A percentile compares a stretch with the other conserved stretches of the same genome.
Evolutionary conservation across 108 stramenopile genomes (phyloP).

Genomic region (Schizochytrium sp.): DNA sequence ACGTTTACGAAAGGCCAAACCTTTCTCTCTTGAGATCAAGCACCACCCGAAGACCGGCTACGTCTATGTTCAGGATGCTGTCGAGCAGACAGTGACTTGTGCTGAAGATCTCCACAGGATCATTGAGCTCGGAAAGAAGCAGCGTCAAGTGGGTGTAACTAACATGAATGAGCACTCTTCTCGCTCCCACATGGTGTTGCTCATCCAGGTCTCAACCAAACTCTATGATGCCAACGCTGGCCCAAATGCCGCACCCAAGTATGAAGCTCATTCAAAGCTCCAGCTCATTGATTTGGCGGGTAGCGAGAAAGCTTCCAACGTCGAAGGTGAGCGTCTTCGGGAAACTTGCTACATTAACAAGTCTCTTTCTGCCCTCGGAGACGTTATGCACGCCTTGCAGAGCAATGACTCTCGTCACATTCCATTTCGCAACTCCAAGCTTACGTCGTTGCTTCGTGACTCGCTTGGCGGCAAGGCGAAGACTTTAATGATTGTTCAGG

Average conservation of each 20-base stretch:
- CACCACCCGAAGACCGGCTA: slow-evolving; percentile 63
- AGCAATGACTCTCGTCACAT: slow-evolving; percentile 65
- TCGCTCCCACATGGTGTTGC: slow-evolving; percentile 86
- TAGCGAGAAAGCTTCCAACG: slow-evolving; percentile 78
- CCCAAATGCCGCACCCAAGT: slow-evolving; percentile 67
- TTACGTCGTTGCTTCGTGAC: slow-evolving; percentile 75
- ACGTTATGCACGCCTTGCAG: slow-evolving; percentile 76
- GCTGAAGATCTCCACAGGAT: slow-evolving; percentile 81
- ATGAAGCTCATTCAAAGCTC: slow-evolving; percentile 67
- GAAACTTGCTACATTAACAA: slow-evolving; percentile 86
- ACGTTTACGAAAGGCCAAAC: background rate
- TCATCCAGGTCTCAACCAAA: slow-evolving; percentile 79
- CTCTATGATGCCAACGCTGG: slow-evolving; percentile 66
- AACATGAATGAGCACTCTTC: slow-evolving; percentile 85
- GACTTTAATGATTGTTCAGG: slow-evolving; percentile 71
- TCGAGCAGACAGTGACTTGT: slow-evolving; percentile 80
- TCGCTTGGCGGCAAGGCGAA: slow-evolving; percentile 70
- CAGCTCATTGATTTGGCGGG: slow-evolving; percentile 89
- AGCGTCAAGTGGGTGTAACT: slow-evolving; percentile 81
- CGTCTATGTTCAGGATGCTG: slow-evolving; percentile 73
- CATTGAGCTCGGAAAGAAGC: slow-evolving; percentile 82
- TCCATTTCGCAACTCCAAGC: slow-evolving; percentile 78
- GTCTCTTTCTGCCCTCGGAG: slow-evolving; percentile 81
- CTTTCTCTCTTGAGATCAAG: slow-evolving; percentile 68
- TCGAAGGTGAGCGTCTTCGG: slow-evolving; percentile 71